Percentiles rank a stretch among this genome's conserved stretches.
Evolutionary conservation across 768 basidiomycete genomes (phyloP).

Genomic region (Boletus sp.): DNA sequence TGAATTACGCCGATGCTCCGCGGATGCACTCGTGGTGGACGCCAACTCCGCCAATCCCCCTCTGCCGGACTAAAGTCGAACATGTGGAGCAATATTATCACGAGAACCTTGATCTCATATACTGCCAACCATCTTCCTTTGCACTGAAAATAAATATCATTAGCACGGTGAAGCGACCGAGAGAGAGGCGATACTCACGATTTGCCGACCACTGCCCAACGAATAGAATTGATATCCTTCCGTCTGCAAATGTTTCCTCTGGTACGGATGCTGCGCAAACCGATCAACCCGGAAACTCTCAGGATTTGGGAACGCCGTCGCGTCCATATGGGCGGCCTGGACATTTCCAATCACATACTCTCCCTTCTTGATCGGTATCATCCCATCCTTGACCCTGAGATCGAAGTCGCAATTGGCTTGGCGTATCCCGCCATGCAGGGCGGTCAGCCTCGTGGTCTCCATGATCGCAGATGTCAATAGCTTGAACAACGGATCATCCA

Average conservation of each 20-base stretch:
- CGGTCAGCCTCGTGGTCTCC: slow-evolving; percentile 25
- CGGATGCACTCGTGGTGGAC: slow-evolving; percentile 8
- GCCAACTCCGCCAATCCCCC: neutral
- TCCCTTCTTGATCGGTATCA: slow-evolving; percentile 18
- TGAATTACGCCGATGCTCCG: slow-evolving; percentile 14
- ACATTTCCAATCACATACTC: slow-evolving; percentile 20
- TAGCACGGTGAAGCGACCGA: neutral
- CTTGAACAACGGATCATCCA: slow-evolving; percentile 19
- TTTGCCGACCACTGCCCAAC: slow-evolving; percentile 17
- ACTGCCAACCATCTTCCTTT: slow-evolving; percentile 25
- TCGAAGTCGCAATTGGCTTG: slow-evolving; percentile 17
- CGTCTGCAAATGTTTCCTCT: slow-evolving; percentile 12
- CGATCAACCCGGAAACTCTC: slow-evolving; percentile 18
- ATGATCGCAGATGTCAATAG: slow-evolving; percentile 25
- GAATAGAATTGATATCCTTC: slow-evolving; percentile 10
- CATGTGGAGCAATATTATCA: slow-evolving; percentile 14
- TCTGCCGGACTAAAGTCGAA: slow-evolving; percentile 11
- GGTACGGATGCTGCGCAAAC: slow-evolving; percentile 15
- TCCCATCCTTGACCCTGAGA: slow-evolving; percentile 5
- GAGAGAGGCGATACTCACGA: slow-evolving; percentile 5
- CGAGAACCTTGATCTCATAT: slow-evolving; percentile 20
- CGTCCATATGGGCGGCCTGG: slow-evolving; percentile 19
- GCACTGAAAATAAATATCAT: slow-evolving; percentile 13
- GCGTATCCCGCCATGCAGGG: slow-evolving; percentile 15
- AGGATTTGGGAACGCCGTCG: slow-evolving; percentile 7